These are phyloP conservation scores for Suaeda aralocaspica DNA, from an alignment of 148 eudicot species.

Conservation along the genomic window DNA sequence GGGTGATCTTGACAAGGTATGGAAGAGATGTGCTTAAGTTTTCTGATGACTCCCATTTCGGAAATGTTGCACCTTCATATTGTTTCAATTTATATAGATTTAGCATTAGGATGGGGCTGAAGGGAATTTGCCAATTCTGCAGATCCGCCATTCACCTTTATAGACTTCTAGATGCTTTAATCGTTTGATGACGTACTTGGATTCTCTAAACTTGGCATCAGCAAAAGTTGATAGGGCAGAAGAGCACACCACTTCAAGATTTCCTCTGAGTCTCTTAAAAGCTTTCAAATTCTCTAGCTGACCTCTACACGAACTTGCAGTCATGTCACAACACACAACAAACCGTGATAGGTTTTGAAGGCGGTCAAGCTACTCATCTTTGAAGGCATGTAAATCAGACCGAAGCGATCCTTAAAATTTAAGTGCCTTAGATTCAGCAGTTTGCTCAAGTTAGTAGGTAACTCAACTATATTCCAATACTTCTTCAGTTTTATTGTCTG, in stretches of 20 bases:
- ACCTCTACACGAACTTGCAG: not conserved
- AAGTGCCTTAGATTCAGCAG: not conserved
- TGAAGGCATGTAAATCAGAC: not conserved
- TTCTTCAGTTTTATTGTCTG: not conserved
- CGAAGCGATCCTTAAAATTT: not conserved
- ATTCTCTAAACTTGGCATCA: not conserved
- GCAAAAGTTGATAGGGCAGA: not conserved
- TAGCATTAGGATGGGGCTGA: conserved; percentile 8
- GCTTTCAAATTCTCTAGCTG: not conserved
- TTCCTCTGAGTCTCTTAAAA: not conserved
- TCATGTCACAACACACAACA: not conserved
- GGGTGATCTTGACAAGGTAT: not conserved
- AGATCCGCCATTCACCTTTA: not conserved
- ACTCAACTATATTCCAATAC: not conserved
- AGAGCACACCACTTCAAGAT: not conserved
- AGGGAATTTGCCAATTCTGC: not conserved
- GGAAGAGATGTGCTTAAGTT: not conserved
- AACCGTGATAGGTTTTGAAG: not conserved
- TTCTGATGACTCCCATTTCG: not conserved
- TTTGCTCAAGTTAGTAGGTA: not conserved
- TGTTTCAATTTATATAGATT: not conserved
- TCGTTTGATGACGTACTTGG: not conserved
- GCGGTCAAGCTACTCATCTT: not conserved
- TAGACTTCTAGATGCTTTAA: not conserved
- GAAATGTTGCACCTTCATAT: not conserved